phyloP scores from a whole-genome alignment of 179 eudicot genomes.

The Spinacia oleracea region DNA sequence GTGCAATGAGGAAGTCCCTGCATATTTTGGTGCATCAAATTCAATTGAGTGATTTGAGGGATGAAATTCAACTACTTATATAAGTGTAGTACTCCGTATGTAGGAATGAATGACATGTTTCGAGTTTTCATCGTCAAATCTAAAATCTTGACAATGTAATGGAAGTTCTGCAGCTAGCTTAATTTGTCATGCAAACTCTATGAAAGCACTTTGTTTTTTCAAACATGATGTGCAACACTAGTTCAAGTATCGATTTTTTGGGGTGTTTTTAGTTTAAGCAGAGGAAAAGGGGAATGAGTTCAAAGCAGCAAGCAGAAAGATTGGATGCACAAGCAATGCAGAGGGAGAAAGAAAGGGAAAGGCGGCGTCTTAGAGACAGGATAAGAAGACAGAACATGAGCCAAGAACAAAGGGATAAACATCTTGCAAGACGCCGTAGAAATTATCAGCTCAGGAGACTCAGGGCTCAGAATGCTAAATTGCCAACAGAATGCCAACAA shows the following conservation, averaged over 20 bases:
- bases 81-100: not conserved
- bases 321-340: constrained; percentile 25
- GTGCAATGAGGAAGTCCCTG: too few relatives aligned
- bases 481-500: not conserved
- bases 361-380: constrained; percentile 47
- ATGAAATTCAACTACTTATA: not conserved
- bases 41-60: not conserved
- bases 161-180: too few relatives aligned
- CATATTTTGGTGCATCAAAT: not conserved
- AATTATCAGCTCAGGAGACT: constrained; percentile 52
- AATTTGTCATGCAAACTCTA: not conserved
- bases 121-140: too few relatives aligned
- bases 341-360: constrained; percentile 50
- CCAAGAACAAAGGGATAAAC: constrained; percentile 47
- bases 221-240: not conserved
- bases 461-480: constrained; percentile 40
- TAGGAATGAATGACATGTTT: too few relatives aligned
- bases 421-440: constrained; percentile 57
- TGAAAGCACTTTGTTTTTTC: not conserved
- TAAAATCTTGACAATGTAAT: too few relatives aligned
- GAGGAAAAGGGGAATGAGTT: constrained; percentile 9
- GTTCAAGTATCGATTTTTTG: not conserved
- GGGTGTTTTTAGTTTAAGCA: constrained; percentile 9
- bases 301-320: constrained; percentile 19
- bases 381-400: constrained; percentile 56